Evolutionary conservation across 345 rosid genomes (phyloP), one percentile per base, ranked within the genome.

Genomic region (Carallia brachiata): DNA sequence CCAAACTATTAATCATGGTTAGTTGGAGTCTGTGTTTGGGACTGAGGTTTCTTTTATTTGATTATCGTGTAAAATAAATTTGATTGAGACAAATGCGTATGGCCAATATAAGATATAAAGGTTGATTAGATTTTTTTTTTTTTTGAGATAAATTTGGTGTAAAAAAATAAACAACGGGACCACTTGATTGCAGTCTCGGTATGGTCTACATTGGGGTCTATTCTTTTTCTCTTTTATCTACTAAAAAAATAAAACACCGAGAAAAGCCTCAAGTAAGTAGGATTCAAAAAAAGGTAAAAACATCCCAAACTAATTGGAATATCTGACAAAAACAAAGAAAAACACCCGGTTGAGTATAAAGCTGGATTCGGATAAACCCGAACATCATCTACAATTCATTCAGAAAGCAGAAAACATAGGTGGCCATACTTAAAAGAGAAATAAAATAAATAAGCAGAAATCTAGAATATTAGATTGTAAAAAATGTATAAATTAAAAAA

Each of bases 221-320:
- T 71, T 83, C 78, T 89, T 70, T 87, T 91, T 74, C 87, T 79
- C 77, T 91, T 91, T 58, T 87, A 83, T 83, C 86, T 89, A 68
- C 83, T 66, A 74, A 65, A 77, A 71, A 66, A 71, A 66, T 52
- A 10, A 4, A 23, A 70, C 36, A 7, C 7, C 6, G 23, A 70
- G 44, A 66, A 73, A 44, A 44, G 27, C 65, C n/a, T 36, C 15
- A 9, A 15, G 15, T 27, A 4, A 37, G 15, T 27, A 4, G 28
- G 19, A 19, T 52, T n/a, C n/a, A 74, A 65, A 77, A 71, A 66
- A 6, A 39, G 0, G 18, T n/a, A 64, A 53, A 66, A 61, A 40
- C 27, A 54, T 30, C 7, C 18, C 12, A 58, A 18, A 36, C 57
- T 47, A 58, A 0, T 59, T 12, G 28, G 36, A 18, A 36, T 10